Evolutionary conservation across 2,329 filamentous ascomycete species (phyloP).

Genomic region (Diplodia intermedia): DNA sequence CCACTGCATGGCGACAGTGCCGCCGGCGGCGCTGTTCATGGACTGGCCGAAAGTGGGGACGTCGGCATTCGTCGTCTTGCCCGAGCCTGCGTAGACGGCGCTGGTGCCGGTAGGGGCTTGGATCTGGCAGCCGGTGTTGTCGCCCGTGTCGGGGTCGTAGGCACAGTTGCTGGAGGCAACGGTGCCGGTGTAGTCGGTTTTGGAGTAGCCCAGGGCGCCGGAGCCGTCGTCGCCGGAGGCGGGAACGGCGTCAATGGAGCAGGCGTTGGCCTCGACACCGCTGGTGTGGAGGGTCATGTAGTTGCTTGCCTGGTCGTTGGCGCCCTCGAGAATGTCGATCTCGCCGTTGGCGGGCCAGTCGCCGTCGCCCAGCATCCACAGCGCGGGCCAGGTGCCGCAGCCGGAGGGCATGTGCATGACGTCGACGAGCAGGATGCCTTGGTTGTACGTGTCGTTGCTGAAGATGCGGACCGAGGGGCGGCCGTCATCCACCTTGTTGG

Average conservation of each 20-base stretch:
- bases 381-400: slow-evolving; percentile 46
- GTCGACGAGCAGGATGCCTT: slow-evolving; percentile 44
- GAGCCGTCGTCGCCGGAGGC: background rate
- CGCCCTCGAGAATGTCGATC: slow-evolving; percentile 48
- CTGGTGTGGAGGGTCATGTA: slow-evolving; percentile 45
- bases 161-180: slow-evolving; percentile 54
- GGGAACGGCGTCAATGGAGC: slow-evolving; percentile 32
- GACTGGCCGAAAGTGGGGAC: slow-evolving; percentile 42
- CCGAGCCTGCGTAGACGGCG: slow-evolving; percentile 29
- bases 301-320: slow-evolving; percentile 42
- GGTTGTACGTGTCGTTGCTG: slow-evolving; percentile 43
- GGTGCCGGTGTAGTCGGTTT: slow-evolving; percentile 43
- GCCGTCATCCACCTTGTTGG: slow-evolving; percentile 33
- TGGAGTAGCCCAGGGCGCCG: slow-evolving; percentile 4
- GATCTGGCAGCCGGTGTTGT: slow-evolving; percentile 49
- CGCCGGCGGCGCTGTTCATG: slow-evolving; percentile 48
- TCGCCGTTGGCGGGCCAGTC: slow-evolving; percentile 45
- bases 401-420: slow-evolving; percentile 44
- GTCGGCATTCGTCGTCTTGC: slow-evolving; percentile 35
- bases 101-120: slow-evolving; percentile 34
- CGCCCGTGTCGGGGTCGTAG: slow-evolving; percentile 26
- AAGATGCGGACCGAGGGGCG: slow-evolving; percentile 43
- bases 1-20: slow-evolving; percentile 52
- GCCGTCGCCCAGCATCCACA: slow-evolving; percentile 43
- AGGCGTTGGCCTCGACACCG: slow-evolving; percentile 35